These are phyloP conservation scores for Dimargaris verticillata DNA, from an alignment of 192 early-diverging fungal genomes.

Conservation along the genomic window DNA sequence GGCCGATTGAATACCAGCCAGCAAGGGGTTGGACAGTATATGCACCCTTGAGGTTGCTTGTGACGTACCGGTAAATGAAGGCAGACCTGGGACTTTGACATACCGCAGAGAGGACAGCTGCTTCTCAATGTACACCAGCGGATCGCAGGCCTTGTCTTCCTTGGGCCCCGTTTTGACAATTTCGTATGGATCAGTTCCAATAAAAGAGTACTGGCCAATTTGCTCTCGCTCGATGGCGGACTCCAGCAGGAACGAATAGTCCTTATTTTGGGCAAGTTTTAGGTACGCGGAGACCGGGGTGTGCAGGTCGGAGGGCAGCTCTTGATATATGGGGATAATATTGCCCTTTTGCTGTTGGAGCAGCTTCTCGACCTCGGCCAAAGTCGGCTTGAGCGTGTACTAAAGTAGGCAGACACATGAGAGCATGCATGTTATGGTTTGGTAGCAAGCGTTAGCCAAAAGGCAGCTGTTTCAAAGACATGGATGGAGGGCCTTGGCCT, in stretches of 20 bases:
- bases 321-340: conserved; percentile 79
- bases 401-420: not conserved
- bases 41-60: too few species aligned
- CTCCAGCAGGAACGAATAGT: conserved; percentile 92
- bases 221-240: conserved; percentile 86
- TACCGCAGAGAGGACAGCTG: conserved; percentile 62
- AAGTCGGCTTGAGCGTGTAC: conserved; percentile 38
- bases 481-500: too few species aligned
- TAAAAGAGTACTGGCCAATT: conserved; percentile 89
- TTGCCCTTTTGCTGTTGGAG: conserved; percentile 50
- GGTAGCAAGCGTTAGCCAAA: too few species aligned
- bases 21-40: too few species aligned
- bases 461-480: too few species aligned
- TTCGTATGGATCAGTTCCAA: conserved; percentile 85
- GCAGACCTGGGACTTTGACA: conserved; percentile 67
- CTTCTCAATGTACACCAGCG: conserved; percentile 68
- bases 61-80: conserved; percentile 26
- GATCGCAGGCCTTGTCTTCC: conserved; percentile 64
- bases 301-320: conserved; percentile 77
- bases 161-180: conserved; percentile 58
- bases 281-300: conserved; percentile 96
- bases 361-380: conserved; percentile 50
- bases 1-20: too few species aligned
- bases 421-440: too few species aligned
- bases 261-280: conserved; percentile 56